Percentiles rank a stretch among this genome's conserved stretches.
These are phyloP conservation scores for Psilocybe subaeruginosa DNA, from an alignment of 768 basidiomycete genomes.

Conservation along the genomic window DNA sequence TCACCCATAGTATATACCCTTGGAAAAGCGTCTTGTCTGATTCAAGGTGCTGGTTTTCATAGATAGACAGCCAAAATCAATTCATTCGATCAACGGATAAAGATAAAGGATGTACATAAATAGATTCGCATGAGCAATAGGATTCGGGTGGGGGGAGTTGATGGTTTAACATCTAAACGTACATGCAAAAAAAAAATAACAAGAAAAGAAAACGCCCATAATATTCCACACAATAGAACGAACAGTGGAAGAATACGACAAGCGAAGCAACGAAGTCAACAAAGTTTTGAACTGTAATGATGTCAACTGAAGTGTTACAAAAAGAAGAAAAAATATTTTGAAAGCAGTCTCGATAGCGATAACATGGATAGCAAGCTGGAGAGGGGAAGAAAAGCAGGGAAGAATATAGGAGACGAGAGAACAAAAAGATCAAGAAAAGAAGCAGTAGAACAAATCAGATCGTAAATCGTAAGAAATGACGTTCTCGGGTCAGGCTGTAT, in stretches of 20 bases:
- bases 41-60: too few relatives aligned
- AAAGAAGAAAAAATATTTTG: not conserved
- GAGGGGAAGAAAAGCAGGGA: not conserved
- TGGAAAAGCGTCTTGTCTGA: too few relatives aligned
- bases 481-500: too few relatives aligned
- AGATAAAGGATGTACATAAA: not conserved
- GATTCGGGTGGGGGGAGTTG: too few relatives aligned
- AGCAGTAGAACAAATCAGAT: not conserved
- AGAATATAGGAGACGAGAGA: too few relatives aligned
- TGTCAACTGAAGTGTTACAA: not conserved
- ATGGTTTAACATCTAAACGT: too few relatives aligned
- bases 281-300: not conserved
- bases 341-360: not conserved
- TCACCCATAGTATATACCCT: too few relatives aligned
- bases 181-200: not conserved
- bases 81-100: conserved; percentile 13
- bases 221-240: not conserved
- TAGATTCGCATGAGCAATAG: too few relatives aligned
- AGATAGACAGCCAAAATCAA: not conserved
- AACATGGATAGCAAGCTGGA: not conserved
- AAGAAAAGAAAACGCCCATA: not conserved
- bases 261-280: not conserved
- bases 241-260: not conserved
- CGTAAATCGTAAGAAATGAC: not conserved
- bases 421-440: not conserved